Evolutionary conservation across 106 monocot species (phyloP).

Genomic region (Acorus calamus): DNA sequence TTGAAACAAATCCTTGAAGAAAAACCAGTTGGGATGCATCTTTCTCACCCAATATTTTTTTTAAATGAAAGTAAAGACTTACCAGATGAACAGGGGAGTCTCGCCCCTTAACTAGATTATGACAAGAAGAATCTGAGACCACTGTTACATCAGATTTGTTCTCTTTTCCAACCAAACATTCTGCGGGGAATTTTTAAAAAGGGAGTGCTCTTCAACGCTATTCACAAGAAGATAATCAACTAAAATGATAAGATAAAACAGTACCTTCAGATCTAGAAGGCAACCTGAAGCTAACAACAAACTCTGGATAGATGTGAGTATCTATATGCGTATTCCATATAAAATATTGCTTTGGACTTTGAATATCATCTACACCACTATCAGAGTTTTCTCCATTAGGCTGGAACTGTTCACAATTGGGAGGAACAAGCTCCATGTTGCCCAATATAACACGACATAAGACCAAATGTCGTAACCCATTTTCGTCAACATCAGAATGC

Average conservation of each 20-base stretch:
- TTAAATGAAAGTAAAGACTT: background rate
- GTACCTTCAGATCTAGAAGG: slow-evolving; percentile 47
- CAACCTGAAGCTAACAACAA: slow-evolving; percentile 24
- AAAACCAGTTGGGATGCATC: background rate
- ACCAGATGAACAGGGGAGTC: background rate
- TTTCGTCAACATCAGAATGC: slow-evolving; percentile 63
- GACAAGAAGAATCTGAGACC: slow-evolving; percentile 25
- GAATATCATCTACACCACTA: slow-evolving; percentile 58
- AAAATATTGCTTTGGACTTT: slow-evolving; percentile 58
- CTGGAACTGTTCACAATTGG: slow-evolving; percentile 44
- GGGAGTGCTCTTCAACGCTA: background rate
- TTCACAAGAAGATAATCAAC: background rate
- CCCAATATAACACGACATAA: slow-evolving; percentile 76
- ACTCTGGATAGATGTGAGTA: slow-evolving; percentile 61
- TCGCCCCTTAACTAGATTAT: slow-evolving; percentile 27
- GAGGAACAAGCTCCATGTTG: slow-evolving; percentile 41
- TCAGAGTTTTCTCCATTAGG: slow-evolving; percentile 50
- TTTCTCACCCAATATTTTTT: background rate
- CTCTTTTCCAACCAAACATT: slow-evolving; percentile 39
- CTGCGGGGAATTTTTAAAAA: slow-evolving; percentile 33
- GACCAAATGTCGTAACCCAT: slow-evolving; percentile 52
- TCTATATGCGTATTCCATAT: slow-evolving; percentile 50
- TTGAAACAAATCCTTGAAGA: slow-evolving; percentile 1
- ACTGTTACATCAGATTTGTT: slow-evolving; percentile 31
- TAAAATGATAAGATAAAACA: background rate